Percentiles rank a stretch among this genome's conserved stretches.
Conservation (phyloP, 2,329 filamentous ascomycete species). For the Colletotrichum plurivorum region DNA sequence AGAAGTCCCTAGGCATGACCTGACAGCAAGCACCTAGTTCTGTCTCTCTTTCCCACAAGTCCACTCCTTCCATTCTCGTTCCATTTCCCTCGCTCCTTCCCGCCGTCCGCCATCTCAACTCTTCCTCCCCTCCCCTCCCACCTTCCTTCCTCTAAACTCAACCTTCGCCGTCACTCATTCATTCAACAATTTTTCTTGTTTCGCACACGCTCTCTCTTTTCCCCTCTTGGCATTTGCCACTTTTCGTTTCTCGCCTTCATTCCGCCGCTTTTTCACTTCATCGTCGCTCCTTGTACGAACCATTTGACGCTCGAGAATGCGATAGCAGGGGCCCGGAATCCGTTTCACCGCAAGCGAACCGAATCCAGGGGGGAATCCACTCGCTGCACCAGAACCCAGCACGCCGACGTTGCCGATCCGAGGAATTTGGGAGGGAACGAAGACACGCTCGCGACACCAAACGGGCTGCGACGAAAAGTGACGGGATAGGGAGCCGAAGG, state of each 20-base stretch:
- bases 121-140: neutral
- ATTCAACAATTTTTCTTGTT: slow-evolving; percentile 1
- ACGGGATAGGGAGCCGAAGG: neutral
- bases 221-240: slow-evolving; percentile 10
- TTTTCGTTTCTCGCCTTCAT: slow-evolving; percentile 17
- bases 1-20: neutral
- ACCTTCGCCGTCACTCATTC: slow-evolving; percentile 13
- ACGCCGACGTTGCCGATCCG: slow-evolving; percentile 5
- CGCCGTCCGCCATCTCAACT: slow-evolving; percentile 18
- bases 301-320: slow-evolving; percentile 24
- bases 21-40: neutral
- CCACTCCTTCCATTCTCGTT: slow-evolving; percentile 28
- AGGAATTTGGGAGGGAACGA: slow-evolving; percentile 19
- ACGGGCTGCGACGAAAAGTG: neutral
- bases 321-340: slow-evolving; percentile 32
- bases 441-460: slow-evolving; percentile 10
- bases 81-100: slow-evolving; percentile 12
- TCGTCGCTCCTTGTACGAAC: slow-evolving; percentile 37
- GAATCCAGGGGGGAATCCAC: slow-evolving; percentile 37
- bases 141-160: slow-evolving; percentile 2
- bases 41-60: slow-evolving; percentile 7
- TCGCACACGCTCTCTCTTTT: neutral
- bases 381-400: slow-evolving; percentile 24
- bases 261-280: neutral
- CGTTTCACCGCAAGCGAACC: slow-evolving; percentile 36